Evolutionary conservation across 257 asterid genomes (phyloP).

Genomic region (Jacaranda copaia): DNA sequence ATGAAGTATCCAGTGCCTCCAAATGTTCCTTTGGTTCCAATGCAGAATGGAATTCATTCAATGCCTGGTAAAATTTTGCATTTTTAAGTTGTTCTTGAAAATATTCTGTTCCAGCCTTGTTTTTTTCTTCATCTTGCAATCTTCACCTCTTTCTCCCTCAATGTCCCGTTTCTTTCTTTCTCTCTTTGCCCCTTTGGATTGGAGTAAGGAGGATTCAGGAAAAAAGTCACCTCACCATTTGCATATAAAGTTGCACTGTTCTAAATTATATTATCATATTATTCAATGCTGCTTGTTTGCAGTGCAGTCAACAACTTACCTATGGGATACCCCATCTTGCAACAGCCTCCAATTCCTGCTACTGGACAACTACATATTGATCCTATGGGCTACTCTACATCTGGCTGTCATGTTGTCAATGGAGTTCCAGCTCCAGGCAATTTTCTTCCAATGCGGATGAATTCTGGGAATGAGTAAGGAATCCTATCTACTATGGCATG

Average conservation of each 20-base stretch:
- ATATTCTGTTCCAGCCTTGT: no score
- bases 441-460: constrained; percentile 64
- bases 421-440: constrained; percentile 73
- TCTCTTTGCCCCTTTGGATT: no score
- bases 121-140: no score
- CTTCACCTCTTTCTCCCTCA: no score
- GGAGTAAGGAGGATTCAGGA: background rate
- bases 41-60: constrained; percentile 48
- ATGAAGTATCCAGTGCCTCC: constrained; percentile 55
- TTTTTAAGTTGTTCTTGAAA: no score
- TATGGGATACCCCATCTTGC: constrained; percentile 77
- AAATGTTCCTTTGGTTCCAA: constrained; percentile 50
- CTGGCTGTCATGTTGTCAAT: constrained; percentile 63
- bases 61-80: constrained; percentile 46
- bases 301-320: constrained; percentile 84
- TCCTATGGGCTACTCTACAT: constrained; percentile 54
- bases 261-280: constrained; percentile 5
- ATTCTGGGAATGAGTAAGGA: constrained; percentile 68
- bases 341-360: constrained; percentile 57
- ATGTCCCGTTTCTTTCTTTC: no score
- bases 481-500: constrained; percentile 1
- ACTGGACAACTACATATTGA: constrained; percentile 67
- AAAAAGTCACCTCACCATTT: background rate
- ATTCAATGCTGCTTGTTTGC: constrained; percentile 48
- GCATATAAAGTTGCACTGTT: constrained; percentile 10